Evolutionary conservation across 1,284 basidiomycete species (phyloP).

Genomic region (Sporisorium graminicola): DNA sequence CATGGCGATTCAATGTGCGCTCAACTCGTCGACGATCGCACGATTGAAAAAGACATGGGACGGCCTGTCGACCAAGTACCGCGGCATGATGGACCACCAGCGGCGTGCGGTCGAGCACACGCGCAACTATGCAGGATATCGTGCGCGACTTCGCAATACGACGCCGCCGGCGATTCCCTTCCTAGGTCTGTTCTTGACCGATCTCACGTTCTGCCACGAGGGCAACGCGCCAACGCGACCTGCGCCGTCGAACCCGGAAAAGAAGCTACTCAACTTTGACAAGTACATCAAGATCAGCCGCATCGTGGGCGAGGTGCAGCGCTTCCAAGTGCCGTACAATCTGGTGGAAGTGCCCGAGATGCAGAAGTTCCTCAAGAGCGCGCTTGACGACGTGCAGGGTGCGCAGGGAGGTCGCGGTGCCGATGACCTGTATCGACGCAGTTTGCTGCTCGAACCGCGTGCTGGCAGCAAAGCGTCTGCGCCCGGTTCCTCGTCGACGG

Average conservation of each 20-base stretch:
- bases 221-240: conserved; percentile 88
- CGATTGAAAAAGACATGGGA: conserved; percentile 72
- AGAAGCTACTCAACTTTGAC: conserved; percentile 93
- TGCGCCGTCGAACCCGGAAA: conserved; percentile 77
- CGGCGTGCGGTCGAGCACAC: conserved; percentile 88
- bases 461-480: conserved; percentile 20
- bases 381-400: conserved; percentile 51
- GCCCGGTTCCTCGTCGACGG: conserved; percentile 7
- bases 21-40: conserved; percentile 70
- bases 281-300: conserved; percentile 71
- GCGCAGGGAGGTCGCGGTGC: conserved; percentile 53
- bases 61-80: conserved; percentile 87
- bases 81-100: conserved; percentile 81
- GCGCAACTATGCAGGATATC: conserved; percentile 92
- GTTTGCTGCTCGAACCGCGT: conserved; percentile 66
- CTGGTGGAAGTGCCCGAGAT: conserved; percentile 86
- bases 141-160: conserved; percentile 75
- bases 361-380: conserved; percentile 77
- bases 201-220: conserved; percentile 94
- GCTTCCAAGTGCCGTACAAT: conserved; percentile 88
- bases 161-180: conserved; percentile 65
- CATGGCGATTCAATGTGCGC: conserved; percentile 71
- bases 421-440: conserved; percentile 66
- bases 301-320: conserved; percentile 81
- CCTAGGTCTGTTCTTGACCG: conserved; percentile 84